These are phyloP conservation scores for Penicillium fimorum DNA, from an alignment of 495 filamentous ascomycete species.

Conservation along the genomic window DNA sequence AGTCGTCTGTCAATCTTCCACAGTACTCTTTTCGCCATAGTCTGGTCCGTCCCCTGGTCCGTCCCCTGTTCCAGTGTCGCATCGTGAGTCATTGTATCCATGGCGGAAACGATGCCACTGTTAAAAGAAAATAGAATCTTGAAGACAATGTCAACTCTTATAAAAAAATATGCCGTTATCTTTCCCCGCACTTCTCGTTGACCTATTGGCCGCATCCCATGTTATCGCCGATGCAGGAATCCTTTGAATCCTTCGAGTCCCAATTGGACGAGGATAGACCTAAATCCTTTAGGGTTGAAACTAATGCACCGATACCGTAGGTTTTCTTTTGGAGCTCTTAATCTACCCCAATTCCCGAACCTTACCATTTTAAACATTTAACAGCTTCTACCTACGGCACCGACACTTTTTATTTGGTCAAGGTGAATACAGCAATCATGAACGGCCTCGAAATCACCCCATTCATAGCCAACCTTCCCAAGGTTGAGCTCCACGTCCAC, in stretches of 20 bases:
- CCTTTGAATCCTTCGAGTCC: neutral
- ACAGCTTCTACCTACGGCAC: neutral
- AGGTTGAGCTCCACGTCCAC: slow-evolving; percentile 46
- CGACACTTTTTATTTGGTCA: neutral
- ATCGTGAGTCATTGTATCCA: slow-evolving; percentile 13
- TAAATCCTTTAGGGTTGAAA: neutral
- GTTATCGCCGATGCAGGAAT: slow-evolving; percentile 12
- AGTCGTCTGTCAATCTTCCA: slow-evolving; percentile 51
- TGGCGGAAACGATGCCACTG: too few relatives aligned
- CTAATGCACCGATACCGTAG: neutral
- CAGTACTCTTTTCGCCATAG: slow-evolving; percentile 24
- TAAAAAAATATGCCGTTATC: slow-evolving; percentile 13
- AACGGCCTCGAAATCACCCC: slow-evolving; percentile 30
- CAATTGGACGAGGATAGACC: slow-evolving; percentile 2
- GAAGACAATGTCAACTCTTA: neutral
- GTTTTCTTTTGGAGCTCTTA: neutral
- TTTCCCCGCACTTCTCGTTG: slow-evolving; percentile 19
- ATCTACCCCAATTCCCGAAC: neutral
- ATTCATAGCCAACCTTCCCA: slow-evolving; percentile 37
- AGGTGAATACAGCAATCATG: slow-evolving; percentile 12
- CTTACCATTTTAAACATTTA: neutral
- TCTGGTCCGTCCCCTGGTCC: slow-evolving; percentile 12
- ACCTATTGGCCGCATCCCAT: neutral
- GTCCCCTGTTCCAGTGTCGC: slow-evolving; percentile 11
- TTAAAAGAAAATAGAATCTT: too few relatives aligned